Conservation (phyloP, 2,329 filamentous ascomycete genomes). For the Fusarium algeriense region DNA sequence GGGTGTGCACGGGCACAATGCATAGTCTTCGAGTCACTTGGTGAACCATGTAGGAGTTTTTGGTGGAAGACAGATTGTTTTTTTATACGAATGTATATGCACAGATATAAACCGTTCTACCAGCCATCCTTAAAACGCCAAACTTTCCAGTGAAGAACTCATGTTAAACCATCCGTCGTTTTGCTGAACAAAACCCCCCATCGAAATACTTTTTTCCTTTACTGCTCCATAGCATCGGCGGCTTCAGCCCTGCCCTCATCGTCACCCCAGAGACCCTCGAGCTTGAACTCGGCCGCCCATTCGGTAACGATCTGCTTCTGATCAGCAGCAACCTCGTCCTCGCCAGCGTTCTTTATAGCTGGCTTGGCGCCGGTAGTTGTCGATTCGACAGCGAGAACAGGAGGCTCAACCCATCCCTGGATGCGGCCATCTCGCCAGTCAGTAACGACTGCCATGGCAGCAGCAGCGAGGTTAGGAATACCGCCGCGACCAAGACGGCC, state of each 20-base stretch:
- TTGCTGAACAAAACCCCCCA: conserved; percentile 27
- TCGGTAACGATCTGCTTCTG: conserved; percentile 91
- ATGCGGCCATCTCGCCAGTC: conserved; percentile 97
- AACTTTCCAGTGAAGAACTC: conserved; percentile 49
- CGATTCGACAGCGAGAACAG: conserved; percentile 69
- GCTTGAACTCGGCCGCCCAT: conserved; percentile 94
- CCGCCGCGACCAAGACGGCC: conserved; percentile 90
- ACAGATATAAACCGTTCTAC: conserved; percentile 47
- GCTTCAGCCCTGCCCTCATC: conserved; percentile 57
- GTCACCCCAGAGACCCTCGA: conserved; percentile 92
- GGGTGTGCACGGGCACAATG: conserved; percentile 20
- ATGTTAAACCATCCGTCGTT: conserved; percentile 46
- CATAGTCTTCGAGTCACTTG: conserved; percentile 31
- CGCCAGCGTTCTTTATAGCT: conserved; percentile 55
- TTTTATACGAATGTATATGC: conserved; percentile 47
- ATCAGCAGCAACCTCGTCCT: conserved; percentile 66
- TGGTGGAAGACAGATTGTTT: conserved; percentile 43
- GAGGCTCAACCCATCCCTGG: conserved; percentile 89
- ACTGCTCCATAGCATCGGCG: conserved; percentile 67
- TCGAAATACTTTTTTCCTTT: conserved; percentile 32
- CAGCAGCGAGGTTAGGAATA: conserved; percentile 86
- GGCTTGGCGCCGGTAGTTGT: conserved; percentile 48
- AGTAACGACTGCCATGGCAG: conserved; percentile 93
- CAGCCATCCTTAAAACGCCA: conserved; percentile 52
- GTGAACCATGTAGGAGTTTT: conserved; percentile 34